phyloP scores from a whole-genome alignment of 169 alveolate genomes.

The Cryptosporidium sp. region DNA sequence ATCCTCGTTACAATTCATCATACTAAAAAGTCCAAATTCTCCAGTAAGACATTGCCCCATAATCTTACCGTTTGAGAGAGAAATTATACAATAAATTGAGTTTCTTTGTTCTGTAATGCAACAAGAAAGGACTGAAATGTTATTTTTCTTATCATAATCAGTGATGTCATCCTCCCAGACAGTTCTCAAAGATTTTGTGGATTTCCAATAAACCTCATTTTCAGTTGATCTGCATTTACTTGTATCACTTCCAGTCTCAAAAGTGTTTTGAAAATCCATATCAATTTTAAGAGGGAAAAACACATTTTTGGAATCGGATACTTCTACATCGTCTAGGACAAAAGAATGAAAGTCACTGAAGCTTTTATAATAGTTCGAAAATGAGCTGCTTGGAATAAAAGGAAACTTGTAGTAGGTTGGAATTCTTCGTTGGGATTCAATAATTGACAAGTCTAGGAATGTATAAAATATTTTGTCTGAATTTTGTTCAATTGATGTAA shows the following conservation, averaged over 20 bases:
- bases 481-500: background rate
- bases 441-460: slow-evolving; percentile 11
- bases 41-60: slow-evolving; percentile 71
- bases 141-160: slow-evolving; percentile 20
- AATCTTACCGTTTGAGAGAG: slow-evolving; percentile 62
- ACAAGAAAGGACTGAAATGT: slow-evolving; percentile 38
- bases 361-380: background rate
- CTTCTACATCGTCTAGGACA: background rate
- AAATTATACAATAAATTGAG: slow-evolving; percentile 61
- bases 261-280: background rate
- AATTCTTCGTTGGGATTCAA: background rate
- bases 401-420: slow-evolving; percentile 40
- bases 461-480: slow-evolving; percentile 51
- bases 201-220: slow-evolving; percentile 13
- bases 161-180: slow-evolving; percentile 52
- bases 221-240: background rate
- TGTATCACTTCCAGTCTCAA: background rate
- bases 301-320: slow-evolving; percentile 4
- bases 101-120: slow-evolving; percentile 50
- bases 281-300: slow-evolving; percentile 20
- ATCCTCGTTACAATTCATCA: slow-evolving; percentile 45
- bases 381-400: background rate
- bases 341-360: background rate
- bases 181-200: slow-evolving; percentile 25
- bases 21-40: slow-evolving; percentile 58